Conservation (phyloP, 352 stramenopile genomes). For the Globisporangium viniferum region DNA sequence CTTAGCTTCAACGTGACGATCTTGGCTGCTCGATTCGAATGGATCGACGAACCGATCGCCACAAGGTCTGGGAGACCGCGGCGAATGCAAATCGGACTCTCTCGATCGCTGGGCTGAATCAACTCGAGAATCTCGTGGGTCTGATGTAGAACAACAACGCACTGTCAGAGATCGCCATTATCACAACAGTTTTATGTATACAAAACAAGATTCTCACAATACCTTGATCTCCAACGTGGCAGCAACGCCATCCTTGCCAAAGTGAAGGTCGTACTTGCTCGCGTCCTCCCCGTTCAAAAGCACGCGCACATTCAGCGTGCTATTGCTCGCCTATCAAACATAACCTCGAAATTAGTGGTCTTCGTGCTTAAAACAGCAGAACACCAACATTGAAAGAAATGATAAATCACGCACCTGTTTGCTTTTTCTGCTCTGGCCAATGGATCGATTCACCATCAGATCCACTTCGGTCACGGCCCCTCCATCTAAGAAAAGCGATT, state of each 20-base stretch:
- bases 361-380: background rate
- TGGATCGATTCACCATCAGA: conserved; percentile 7
- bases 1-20: conserved; percentile 56
- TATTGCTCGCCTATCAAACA: conserved; percentile 10
- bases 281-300: conserved; percentile 64
- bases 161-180: background rate
- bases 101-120: conserved; percentile 12
- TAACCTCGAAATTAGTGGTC: background rate
- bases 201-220: background rate
- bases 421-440: background rate
- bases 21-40: conserved; percentile 41
- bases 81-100: conserved; percentile 32
- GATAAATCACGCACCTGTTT: conserved; percentile 3
- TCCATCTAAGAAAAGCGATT: conserved; percentile 32
- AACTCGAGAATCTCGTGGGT: conserved; percentile 41
- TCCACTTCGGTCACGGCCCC: conserved; percentile 19
- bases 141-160: conserved; percentile 16
- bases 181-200: background rate
- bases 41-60: conserved; percentile 51
- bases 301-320: conserved; percentile 38
- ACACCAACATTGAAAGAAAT: background rate
- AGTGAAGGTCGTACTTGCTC: conserved; percentile 49
- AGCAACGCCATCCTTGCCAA: conserved; percentile 61
- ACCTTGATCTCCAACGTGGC: conserved; percentile 67
- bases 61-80: conserved; percentile 50